A percentile compares a stretch with the other conserved stretches of the same genome.
These are phyloP conservation scores for Tribonema minus DNA, from an alignment of 108 stramenopile species.

Conservation along the genomic window DNA sequence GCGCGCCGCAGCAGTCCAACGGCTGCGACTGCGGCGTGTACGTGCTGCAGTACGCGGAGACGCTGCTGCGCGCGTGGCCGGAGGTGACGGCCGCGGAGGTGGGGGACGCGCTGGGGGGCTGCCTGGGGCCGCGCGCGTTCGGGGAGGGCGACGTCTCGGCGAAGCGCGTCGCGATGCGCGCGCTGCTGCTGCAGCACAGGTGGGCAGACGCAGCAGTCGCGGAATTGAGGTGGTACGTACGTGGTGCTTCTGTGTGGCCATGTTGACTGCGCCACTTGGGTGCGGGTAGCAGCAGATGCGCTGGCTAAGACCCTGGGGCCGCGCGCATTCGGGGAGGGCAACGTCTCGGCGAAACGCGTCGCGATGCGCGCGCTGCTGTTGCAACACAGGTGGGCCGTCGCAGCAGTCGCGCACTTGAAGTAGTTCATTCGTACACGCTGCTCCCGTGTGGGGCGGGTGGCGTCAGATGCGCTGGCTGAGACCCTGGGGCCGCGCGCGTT, in stretches of 20 bases:
- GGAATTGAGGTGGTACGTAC: too few species aligned
- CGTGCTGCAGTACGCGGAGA: slow-evolving; percentile 51
- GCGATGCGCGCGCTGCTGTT: too few species aligned
- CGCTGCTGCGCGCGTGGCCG: background rate
- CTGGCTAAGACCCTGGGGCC: background rate
- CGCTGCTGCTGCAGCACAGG: slow-evolving; percentile 4
- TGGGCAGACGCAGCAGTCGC: too few species aligned
- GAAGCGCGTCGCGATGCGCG: background rate
- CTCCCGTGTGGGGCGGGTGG: too few species aligned
- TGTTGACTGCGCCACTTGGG: too few species aligned
- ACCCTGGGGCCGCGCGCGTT: background rate
- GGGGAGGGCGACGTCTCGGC: background rate
- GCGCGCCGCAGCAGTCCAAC: slow-evolving; percentile 59
- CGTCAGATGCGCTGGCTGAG: background rate
- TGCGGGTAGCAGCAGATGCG: background rate
- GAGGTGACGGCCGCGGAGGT: background rate
- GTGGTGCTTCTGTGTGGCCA: too few species aligned
- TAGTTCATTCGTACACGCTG: too few species aligned
- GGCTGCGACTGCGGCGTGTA: slow-evolving; percentile 67
- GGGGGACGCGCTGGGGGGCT: background rate
- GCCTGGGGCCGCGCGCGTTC: background rate
- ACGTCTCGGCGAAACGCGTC: background rate
- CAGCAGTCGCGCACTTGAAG: too few species aligned
- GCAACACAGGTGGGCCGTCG: slow-evolving; percentile 3
- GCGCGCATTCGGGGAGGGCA: background rate